Evolutionary conservation across 495 filamentous ascomycete genomes (phyloP).

Genomic region (Oleoguttula mirabilis): DNA sequence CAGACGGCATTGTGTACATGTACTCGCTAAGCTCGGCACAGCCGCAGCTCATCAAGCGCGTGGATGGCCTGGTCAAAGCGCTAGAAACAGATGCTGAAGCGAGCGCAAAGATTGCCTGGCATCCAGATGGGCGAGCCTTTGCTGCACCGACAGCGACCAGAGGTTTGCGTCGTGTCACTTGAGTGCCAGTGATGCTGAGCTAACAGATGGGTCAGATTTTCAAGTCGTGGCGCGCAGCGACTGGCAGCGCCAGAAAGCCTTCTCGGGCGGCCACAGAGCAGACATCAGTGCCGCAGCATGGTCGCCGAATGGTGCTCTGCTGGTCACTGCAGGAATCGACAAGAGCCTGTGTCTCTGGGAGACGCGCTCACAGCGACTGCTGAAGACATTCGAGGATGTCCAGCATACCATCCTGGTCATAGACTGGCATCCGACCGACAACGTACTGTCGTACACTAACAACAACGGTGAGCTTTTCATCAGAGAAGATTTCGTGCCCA

Average conservation of each 20-base stretch:
- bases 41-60: conserved; percentile 64
- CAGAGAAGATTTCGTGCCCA: conserved; percentile 62
- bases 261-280: conserved; percentile 65
- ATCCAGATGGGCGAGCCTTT: conserved; percentile 89
- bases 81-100: conserved; percentile 68
- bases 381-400: conserved; percentile 38
- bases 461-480: conserved; percentile 87
- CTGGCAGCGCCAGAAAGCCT: conserved; percentile 71
- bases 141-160: conserved; percentile 69
- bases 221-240: conserved; percentile 74
- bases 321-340: conserved; percentile 73
- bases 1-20: conserved; percentile 75
- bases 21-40: conserved; percentile 74
- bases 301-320: conserved; percentile 86
- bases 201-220: conserved; percentile 45
- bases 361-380: conserved; percentile 65
- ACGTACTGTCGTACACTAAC: conserved; percentile 80
- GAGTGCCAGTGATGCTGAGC: background rate
- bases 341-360: conserved; percentile 81
- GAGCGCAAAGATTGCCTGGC: conserved; percentile 71
- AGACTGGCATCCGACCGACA: conserved; percentile 81
- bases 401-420: conserved; percentile 65
- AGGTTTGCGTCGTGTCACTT: conserved; percentile 16
- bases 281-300: conserved; percentile 80
- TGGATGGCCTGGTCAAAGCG: conserved; percentile 73